Percentiles rank a stretch among this genome's conserved stretches.
Evolutionary conservation across 2,329 filamentous ascomycete genomes (phyloP).

Genomic region (Cladophialophora exuberans): DNA sequence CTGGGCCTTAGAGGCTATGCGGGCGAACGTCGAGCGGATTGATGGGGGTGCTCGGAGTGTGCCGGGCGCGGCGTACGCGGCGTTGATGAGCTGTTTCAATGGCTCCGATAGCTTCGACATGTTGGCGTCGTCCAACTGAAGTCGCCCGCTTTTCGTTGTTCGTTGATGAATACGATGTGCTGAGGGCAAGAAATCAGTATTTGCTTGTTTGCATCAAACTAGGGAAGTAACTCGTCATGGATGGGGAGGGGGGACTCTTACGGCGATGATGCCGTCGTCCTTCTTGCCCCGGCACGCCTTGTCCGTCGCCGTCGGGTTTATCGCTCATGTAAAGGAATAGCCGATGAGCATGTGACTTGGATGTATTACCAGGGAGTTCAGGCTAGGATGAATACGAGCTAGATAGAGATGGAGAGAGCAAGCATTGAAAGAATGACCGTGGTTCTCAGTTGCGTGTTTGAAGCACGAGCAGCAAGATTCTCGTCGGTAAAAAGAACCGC

Average conservation of each 20-base stretch:
- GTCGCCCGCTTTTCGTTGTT: background rate
- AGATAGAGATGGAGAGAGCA: too few relatives aligned
- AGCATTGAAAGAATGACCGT: too few relatives aligned
- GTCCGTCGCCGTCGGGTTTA: constrained; percentile 4
- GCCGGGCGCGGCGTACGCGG: constrained; percentile 67
- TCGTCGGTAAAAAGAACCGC: constrained; percentile 21
- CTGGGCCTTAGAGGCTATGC: constrained; percentile 65
- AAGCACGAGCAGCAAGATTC: background rate
- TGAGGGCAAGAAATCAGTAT: background rate
- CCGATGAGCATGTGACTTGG: constrained; percentile 4
- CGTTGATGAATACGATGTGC: constrained; percentile 2
- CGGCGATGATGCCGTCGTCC: constrained; percentile 3
- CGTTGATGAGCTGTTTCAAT: constrained; percentile 75
- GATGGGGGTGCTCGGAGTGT: constrained; percentile 66
- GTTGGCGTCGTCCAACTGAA: constrained; percentile 30
- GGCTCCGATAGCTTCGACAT: constrained; percentile 75
- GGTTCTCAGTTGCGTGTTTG: background rate
- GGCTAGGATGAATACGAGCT: too few relatives aligned
- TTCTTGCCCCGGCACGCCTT: constrained; percentile 3
- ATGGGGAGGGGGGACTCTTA: background rate
- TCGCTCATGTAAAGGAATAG: constrained; percentile 18
- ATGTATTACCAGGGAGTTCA: too few relatives aligned
- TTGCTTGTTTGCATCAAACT: constrained; percentile 2
- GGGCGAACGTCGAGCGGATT: constrained; percentile 66
- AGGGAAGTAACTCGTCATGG: background rate